Percentiles rank a stretch among this genome's conserved stretches.
Evolutionary conservation across 2,329 filamentous ascomycete genomes (phyloP).

Genomic region (Verticillium tricorpus): DNA sequence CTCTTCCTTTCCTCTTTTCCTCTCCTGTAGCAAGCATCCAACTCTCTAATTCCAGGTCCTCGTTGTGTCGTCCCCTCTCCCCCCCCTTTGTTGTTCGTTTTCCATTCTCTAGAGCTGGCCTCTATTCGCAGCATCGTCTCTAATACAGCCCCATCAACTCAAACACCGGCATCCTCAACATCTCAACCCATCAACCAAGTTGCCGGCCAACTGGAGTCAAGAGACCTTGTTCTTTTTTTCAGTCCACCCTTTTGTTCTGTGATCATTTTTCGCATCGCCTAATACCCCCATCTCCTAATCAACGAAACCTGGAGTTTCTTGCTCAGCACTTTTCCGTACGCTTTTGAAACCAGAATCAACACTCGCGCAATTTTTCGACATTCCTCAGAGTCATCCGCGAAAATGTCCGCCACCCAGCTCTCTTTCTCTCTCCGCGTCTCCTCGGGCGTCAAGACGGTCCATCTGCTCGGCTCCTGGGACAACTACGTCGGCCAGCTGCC

Average conservation of each 20-base stretch:
- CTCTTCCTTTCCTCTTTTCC: constrained; percentile 38
- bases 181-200: constrained; percentile 21
- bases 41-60: constrained; percentile 48
- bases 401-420: constrained; percentile 88
- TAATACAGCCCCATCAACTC: constrained; percentile 15
- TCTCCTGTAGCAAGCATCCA: constrained; percentile 63
- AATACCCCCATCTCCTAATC: constrained; percentile 36
- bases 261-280: constrained; percentile 23
- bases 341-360: constrained; percentile 2
- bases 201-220: constrained; percentile 37
- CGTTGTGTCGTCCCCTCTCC: constrained; percentile 38
- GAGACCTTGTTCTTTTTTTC: constrained; percentile 17
- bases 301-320: constrained; percentile 52
- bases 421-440: constrained; percentile 96
- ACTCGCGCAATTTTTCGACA: constrained; percentile 22
- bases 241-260: constrained; percentile 14
- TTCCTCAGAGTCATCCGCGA: constrained; percentile 25
- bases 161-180: constrained; percentile 5
- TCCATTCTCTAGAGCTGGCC: constrained; percentile 47
- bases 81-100: constrained; percentile 31
- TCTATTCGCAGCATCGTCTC: constrained; percentile 35
- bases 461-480: constrained; percentile 97
- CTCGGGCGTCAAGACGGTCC: constrained; percentile 93
- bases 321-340: constrained; percentile 34
- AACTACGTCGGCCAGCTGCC: constrained; percentile 93